These are phyloP conservation scores for Cryphonectria naterciae DNA, from an alignment of 2,329 filamentous ascomycete genomes.

Conservation along the genomic window DNA sequence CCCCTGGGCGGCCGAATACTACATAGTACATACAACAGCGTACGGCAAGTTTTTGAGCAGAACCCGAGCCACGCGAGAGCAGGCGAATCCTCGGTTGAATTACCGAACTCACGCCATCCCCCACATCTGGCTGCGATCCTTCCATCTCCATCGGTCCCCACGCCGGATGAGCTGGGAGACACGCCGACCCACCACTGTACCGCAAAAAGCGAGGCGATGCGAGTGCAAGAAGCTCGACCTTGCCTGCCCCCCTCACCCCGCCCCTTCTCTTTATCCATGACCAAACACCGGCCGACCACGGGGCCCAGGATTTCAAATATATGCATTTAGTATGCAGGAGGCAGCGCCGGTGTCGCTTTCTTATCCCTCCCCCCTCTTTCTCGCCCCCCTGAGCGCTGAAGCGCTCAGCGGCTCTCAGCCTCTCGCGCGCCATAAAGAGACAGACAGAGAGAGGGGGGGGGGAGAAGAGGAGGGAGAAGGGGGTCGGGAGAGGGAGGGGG, in stretches of 20 bases:
- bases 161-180: conserved; percentile 3
- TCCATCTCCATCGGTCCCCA: neutral
- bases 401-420: neutral
- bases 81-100: conserved; percentile 5
- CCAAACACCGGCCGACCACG: neutral
- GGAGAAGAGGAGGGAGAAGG: too few species aligned
- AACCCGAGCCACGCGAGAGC: conserved; percentile 1
- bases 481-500: too few species aligned
- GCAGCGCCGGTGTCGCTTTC: neutral
- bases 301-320: neutral
- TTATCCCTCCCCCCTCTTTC: neutral
- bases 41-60: neutral
- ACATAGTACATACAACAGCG: neutral
- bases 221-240: neutral
- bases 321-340: neutral
- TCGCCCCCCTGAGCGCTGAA: neutral
- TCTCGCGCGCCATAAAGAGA: neutral
- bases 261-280: neutral
- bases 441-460: neutral
- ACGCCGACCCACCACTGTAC: neutral
- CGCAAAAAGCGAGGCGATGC: neutral
- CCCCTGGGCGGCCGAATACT: neutral
- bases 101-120: conserved; percentile 7
- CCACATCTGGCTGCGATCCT: conserved; percentile 1
- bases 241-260: neutral